Evolutionary conservation across 331 rosid species (phyloP), one percentile per base, ranked within the genome.

Genomic region (Ulmus americana): DNA sequence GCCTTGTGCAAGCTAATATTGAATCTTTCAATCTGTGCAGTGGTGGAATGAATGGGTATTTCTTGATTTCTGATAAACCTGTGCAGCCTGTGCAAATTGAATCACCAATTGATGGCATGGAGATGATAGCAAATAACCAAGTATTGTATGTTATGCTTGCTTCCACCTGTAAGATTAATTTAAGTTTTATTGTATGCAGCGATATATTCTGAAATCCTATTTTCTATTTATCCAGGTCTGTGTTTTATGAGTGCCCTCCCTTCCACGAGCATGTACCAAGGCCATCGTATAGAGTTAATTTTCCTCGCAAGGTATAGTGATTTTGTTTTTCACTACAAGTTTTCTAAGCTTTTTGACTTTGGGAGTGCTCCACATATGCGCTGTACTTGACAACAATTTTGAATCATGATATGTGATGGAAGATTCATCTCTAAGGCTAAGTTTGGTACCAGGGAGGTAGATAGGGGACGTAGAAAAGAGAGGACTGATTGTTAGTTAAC

Each of bases 41-140:
- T 72, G 65, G 53, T 57, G 76, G 76, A 41, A 64, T 64, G 76
- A 72, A 72, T 57, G 76, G 76, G 7, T 56, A 55, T 15, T 42
- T 72, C 18, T 18, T 64, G 35, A 57, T 72, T 20, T 57, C 71
- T 5, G 70, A 57, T 45, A 49, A 48, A 56, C 59, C 53, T 48
- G 51, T 64, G 65, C 71, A 20, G 39, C 76, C 65, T 57, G 13
- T 1, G 28, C 52, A 72, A 72, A 55, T 72, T 22, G n/a, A 56
- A 20, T 56, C 76, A 12, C 76, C 70, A 57, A 56, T 64, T 64
- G 53, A 55, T 43, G 70, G 48, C 58, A 64, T 72, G 70, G 60
- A 64, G 59, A 64, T 41, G 47, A 55, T 72, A 39, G 48, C 53
- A 15, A 35, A 72, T 20, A 64, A 72, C 47, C 12, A 55, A 64